These are phyloP conservation scores for Diaporthe australafricana DNA, from an alignment of 2,329 filamentous ascomycete species.

Conservation along the genomic window DNA sequence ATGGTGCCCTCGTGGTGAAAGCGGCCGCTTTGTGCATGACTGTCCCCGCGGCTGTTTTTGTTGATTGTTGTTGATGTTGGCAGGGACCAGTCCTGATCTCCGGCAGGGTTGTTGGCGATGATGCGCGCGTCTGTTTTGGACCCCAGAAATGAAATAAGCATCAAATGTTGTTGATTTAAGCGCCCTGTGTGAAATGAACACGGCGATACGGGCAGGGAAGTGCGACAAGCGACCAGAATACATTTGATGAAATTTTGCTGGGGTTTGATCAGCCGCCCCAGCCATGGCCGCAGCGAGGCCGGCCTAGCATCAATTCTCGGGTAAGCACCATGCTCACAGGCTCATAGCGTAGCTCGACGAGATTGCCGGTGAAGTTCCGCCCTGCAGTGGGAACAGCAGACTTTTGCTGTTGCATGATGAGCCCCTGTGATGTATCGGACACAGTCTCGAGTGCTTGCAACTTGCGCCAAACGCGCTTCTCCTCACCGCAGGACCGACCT, in stretches of 20 bases:
- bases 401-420: neutral
- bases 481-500: neutral
- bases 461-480: slow-evolving; percentile 29
- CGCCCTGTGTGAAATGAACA: slow-evolving; percentile 10
- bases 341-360: neutral
- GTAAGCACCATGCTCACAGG: neutral
- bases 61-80: neutral
- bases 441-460: neutral
- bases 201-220: neutral
- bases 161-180: slow-evolving; percentile 24
- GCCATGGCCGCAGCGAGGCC: slow-evolving; percentile 23
- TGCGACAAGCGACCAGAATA: slow-evolving; percentile 9
- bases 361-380: slow-evolving; percentile 13
- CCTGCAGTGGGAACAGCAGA: neutral
- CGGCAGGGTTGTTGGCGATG: slow-evolving; percentile 1
- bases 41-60: neutral
- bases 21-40: slow-evolving; percentile 3
- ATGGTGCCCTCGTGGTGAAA: neutral
- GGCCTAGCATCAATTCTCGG: slow-evolving; percentile 5
- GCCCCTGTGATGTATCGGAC: neutral
- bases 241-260: neutral
- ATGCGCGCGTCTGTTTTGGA: slow-evolving; percentile 32
- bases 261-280: slow-evolving; percentile 28
- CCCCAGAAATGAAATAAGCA: neutral
- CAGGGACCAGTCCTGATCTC: neutral